These are phyloP conservation scores for Vanderwaltozyma yarrowii DNA, from an alignment of 805 yeast genomes.

Conservation along the genomic window DNA sequence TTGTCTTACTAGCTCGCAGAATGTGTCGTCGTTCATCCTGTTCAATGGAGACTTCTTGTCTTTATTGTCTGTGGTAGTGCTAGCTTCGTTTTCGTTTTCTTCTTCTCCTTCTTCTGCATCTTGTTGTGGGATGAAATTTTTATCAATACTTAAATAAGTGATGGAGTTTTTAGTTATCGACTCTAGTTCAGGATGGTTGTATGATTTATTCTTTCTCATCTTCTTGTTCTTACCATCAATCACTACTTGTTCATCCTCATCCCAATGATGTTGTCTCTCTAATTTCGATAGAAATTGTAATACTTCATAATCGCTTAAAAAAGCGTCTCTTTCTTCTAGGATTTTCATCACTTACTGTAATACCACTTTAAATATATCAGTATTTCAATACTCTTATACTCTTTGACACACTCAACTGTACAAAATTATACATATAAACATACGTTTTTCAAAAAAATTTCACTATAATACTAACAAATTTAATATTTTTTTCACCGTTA, in stretches of 20 bases:
- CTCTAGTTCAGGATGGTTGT: conserved; percentile 30
- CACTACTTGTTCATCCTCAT: conserved; percentile 8
- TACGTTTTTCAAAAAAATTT: too few species aligned
- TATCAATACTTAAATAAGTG: conserved; percentile 16
- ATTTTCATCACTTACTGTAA: conserved; percentile 32
- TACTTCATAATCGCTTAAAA: conserved; percentile 50
- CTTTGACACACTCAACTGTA: too few species aligned
- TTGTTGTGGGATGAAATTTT: conserved; percentile 12
- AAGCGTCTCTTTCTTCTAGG: conserved; percentile 39
- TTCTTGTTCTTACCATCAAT: conserved; percentile 11
- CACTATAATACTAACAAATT: too few species aligned
- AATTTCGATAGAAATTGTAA: conserved; percentile 37
- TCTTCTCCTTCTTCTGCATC: conserved; percentile 9
- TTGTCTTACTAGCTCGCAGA: conserved; percentile 21
- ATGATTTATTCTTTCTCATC: conserved; percentile 20
- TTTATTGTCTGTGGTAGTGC: too few species aligned
- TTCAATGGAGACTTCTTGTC: conserved; percentile 17
- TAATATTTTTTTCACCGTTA: too few species aligned
- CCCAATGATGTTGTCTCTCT: conserved; percentile 32
- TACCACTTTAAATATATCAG: too few species aligned
- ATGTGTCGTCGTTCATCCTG: conserved; percentile 23
- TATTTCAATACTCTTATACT: too few species aligned
- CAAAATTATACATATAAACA: too few species aligned
- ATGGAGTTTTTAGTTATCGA: conserved; percentile 27
- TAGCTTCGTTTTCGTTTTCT: conserved; percentile 9